Conservation (phyloP, 208 protist genomes). For the Trypanosoma brucei region DNA sequence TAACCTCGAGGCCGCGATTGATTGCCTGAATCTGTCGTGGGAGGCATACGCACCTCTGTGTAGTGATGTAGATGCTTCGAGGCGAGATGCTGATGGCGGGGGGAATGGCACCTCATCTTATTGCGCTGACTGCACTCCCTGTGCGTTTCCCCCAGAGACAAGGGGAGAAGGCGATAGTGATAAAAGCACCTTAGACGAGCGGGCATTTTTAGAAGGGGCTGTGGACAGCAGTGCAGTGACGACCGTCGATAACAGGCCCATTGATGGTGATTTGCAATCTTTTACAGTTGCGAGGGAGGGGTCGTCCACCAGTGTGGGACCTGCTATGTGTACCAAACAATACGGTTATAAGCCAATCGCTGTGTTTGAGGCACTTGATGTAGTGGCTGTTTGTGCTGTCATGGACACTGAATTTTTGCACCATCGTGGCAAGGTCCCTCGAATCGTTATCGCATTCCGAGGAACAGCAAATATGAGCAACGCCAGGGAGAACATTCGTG, state of each 20-base stretch:
- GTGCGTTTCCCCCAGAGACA: too few relatives aligned
- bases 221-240: too few relatives aligned
- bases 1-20: slow-evolving; percentile 55
- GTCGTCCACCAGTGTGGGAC: neutral
- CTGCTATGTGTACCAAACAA: slow-evolving; percentile 42
- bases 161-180: too few relatives aligned
- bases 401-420: slow-evolving; percentile 35
- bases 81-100: neutral
- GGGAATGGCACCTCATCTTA: too few relatives aligned
- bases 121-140: too few relatives aligned
- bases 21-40: slow-evolving; percentile 69
- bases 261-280: too few relatives aligned
- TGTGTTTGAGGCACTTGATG: slow-evolving; percentile 51
- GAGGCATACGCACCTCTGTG: slow-evolving; percentile 32
- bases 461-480: slow-evolving; percentile 75
- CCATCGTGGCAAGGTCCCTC: slow-evolving; percentile 38
- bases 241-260: too few relatives aligned
- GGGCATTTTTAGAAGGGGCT: too few relatives aligned
- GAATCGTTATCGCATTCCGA: slow-evolving; percentile 74
- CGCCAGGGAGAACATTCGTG: slow-evolving; percentile 59
- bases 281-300: neutral
- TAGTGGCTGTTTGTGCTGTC: slow-evolving; percentile 66
- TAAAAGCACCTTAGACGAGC: too few relatives aligned
- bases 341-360: slow-evolving; percentile 70
- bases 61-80: neutral